phyloP scores from a whole-genome alignment of 1,139 yeast genomes.

The Taiozyma sp. region DNA sequence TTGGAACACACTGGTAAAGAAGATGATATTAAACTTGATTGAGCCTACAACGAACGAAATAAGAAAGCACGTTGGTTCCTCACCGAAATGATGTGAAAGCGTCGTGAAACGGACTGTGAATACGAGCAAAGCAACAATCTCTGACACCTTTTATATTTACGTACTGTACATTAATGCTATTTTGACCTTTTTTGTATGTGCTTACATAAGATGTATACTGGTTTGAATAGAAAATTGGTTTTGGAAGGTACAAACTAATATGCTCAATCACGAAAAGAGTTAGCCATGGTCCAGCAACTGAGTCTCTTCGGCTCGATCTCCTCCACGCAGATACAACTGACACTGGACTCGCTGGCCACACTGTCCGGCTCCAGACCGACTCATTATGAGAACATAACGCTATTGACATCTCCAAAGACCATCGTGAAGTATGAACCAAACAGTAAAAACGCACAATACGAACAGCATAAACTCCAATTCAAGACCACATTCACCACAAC shows the following conservation, averaged over 20 bases:
- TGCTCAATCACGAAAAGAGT: too few relatives aligned
- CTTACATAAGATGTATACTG: neutral
- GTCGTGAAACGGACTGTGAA: too few relatives aligned
- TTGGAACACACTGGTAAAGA: constrained; percentile 30
- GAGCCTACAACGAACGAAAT: neutral
- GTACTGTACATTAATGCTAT: too few relatives aligned
- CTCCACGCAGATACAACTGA: constrained; percentile 27
- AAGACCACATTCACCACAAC: constrained; percentile 9
- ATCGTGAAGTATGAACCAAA: constrained; percentile 25
- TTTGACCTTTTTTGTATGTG: neutral
- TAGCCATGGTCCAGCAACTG: constrained; percentile 34
- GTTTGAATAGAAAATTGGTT: neutral
- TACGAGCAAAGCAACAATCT: too few relatives aligned
- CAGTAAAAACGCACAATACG: constrained; percentile 21
- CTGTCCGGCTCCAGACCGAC: constrained; percentile 31
- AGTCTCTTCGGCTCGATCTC: constrained; percentile 29
- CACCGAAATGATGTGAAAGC: too few relatives aligned
- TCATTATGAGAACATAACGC: constrained; percentile 24
- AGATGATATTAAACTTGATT: constrained; percentile 32
- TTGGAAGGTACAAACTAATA: neutral
- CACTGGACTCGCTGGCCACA: constrained; percentile 29
- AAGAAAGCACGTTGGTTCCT: neutral
- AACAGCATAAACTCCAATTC: constrained; percentile 19
- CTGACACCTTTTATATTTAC: too few relatives aligned
- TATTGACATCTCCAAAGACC: constrained; percentile 30